phyloP scores from a whole-genome alignment of 306 rosid genomes.

The Trifolium dubium region DNA sequence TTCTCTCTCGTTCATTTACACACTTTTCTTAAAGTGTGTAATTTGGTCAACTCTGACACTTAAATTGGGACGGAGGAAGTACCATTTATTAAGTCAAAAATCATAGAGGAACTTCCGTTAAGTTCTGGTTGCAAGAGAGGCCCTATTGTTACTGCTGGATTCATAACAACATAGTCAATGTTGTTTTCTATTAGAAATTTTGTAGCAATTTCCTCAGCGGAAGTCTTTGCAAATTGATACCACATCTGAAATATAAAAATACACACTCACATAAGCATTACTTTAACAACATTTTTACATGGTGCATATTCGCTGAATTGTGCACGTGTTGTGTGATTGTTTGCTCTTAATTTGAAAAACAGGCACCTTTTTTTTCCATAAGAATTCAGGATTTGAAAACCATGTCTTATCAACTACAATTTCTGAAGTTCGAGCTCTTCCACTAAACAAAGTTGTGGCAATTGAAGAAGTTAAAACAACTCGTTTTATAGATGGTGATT shows the following conservation, averaged over 20 bases:
- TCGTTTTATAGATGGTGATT: constrained; percentile 42
- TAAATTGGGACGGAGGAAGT: no score
- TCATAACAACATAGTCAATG: constrained; percentile 35
- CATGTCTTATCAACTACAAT: constrained; percentile 49
- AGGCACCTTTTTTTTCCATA: background rate
- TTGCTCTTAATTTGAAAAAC: background rate
- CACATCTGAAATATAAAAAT: constrained; percentile 29
- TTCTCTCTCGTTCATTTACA: no score
- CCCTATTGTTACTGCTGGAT: constrained; percentile 12
- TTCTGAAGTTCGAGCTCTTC: constrained; percentile 41
- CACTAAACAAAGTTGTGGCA: constrained; percentile 22
- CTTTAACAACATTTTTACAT: no score
- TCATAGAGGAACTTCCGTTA: constrained; percentile 57
- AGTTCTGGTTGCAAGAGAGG: constrained; percentile 45
- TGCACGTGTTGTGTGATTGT: no score
- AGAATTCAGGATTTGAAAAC: constrained; percentile 44
- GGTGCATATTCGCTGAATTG: no score
- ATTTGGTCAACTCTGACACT: no score
- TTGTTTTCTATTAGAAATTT: constrained; percentile 15
- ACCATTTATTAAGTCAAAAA: constrained; percentile 67
- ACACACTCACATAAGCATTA: background rate
- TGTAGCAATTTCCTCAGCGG: constrained; percentile 29
- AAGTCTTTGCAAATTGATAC: constrained; percentile 34
- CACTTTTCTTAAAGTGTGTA: no score
- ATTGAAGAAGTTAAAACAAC: constrained; percentile 49